Percentiles rank a stretch among this genome's conserved stretches.
These are phyloP conservation scores for Chrysopogon serrulatus DNA, from an alignment of 176 grass and related monocot species.

Conservation along the genomic window DNA sequence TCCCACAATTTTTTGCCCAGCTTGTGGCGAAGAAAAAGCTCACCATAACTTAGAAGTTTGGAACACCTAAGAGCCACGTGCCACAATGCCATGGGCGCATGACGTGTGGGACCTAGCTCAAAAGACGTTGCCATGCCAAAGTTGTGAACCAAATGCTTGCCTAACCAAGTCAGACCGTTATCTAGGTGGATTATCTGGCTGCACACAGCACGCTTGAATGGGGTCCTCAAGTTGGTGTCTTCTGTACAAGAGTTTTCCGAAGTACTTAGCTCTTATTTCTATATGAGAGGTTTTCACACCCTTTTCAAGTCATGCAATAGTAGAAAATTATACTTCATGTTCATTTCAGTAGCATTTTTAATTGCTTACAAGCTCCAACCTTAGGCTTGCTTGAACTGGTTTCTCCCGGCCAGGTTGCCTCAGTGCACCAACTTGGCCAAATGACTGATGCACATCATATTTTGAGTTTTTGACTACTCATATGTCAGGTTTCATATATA, in stretches of 20 bases:
- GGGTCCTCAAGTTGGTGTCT: not conserved
- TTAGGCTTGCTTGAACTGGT: not conserved
- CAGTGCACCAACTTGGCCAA: not conserved
- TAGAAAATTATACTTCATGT: not conserved
- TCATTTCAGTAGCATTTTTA: not conserved
- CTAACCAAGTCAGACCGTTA: not conserved
- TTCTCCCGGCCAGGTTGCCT: not conserved
- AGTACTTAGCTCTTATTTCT: not conserved
- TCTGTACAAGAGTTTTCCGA: not conserved
- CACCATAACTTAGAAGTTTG: not conserved
- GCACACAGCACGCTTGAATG: not conserved
- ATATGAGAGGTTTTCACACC: not conserved
- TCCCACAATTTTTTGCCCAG: not conserved
- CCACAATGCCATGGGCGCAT: not conserved
- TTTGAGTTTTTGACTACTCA: not conserved
- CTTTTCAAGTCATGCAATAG: not conserved
- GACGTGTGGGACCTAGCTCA: not conserved
- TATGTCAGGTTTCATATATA: not conserved
- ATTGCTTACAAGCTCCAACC: not conserved
- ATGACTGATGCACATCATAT: constrained; percentile 1
- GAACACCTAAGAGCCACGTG: not conserved
- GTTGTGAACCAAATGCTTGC: not conserved
- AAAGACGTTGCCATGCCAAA: not conserved
- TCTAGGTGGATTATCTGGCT: not conserved
- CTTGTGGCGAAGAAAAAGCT: not conserved